These are phyloP conservation scores for Apiospora rasikravindrae DNA, from an alignment of 2,329 filamentous ascomycete genomes.

Conservation along the genomic window DNA sequence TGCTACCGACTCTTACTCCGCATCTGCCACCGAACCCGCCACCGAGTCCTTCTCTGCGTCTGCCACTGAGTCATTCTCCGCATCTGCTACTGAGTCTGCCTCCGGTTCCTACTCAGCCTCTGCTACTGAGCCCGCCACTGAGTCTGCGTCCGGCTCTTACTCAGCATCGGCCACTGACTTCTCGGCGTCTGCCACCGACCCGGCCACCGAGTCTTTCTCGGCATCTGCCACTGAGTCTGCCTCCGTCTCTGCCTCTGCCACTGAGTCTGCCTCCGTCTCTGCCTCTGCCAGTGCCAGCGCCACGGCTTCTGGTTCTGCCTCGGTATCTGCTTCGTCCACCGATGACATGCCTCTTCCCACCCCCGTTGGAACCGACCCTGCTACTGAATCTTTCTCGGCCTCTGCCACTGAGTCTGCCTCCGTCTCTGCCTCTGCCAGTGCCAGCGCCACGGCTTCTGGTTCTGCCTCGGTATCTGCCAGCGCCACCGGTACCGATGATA, in stretches of 20 bases:
- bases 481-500: neutral
- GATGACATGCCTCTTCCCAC: neutral
- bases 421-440: neutral
- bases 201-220: neutral
- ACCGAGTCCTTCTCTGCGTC: constrained; percentile 3
- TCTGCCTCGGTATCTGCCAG: neutral
- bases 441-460: constrained; percentile 4
- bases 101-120: neutral
- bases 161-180: neutral
- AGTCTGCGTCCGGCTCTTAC: neutral
- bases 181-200: neutral
- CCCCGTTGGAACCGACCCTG: too few relatives aligned
- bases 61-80: constrained; percentile 13
- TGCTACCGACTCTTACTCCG: neutral
- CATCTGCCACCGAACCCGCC: neutral
- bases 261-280: neutral
- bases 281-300: neutral
- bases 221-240: neutral
- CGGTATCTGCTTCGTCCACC: neutral
- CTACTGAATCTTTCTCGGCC: too few relatives aligned
- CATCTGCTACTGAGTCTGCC: neutral
- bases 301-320: neutral
- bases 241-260: neutral
- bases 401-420: too few relatives aligned
- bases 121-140: neutral